These are phyloP conservation scores for Cadophora malorum DNA, from an alignment of 2,329 filamentous ascomycete genomes.

Conservation along the genomic window DNA sequence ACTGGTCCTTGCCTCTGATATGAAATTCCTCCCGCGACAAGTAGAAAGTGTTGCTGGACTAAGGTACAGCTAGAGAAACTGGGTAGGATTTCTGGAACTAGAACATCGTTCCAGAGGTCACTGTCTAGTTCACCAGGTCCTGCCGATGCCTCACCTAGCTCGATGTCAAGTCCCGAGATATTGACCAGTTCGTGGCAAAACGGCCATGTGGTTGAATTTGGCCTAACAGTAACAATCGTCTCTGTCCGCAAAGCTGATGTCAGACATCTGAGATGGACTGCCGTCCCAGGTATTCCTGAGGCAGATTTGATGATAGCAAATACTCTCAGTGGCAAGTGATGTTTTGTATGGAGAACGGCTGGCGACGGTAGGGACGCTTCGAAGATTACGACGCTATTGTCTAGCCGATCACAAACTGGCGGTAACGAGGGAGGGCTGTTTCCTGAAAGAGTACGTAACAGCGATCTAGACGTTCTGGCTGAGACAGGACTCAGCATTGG, in stretches of 20 bases:
- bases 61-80: no score
- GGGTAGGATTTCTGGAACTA: no score
- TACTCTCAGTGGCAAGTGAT: not conserved
- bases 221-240: no score
- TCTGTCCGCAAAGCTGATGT: not conserved
- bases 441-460: not conserved
- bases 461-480: slow-evolving; percentile 8
- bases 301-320: not conserved
- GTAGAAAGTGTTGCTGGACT: no score
- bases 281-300: not conserved
- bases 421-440: not conserved
- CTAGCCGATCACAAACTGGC: not conserved
- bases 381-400: not conserved
- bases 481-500: slow-evolving; percentile 16
- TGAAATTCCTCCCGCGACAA: no score
- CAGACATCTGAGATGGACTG: not conserved
- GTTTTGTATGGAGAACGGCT: not conserved
- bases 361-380: slow-evolving; percentile 6
- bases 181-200: no score
- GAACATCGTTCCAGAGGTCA: no score
- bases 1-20: no score
- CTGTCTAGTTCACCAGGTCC: no score
- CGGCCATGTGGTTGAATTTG: no score
- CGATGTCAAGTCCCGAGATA: no score
- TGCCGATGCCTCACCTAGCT: no score